These are phyloP conservation scores for Tuber aestivum DNA, from an alignment of 495 filamentous ascomycete genomes.

Conservation along the genomic window DNA sequence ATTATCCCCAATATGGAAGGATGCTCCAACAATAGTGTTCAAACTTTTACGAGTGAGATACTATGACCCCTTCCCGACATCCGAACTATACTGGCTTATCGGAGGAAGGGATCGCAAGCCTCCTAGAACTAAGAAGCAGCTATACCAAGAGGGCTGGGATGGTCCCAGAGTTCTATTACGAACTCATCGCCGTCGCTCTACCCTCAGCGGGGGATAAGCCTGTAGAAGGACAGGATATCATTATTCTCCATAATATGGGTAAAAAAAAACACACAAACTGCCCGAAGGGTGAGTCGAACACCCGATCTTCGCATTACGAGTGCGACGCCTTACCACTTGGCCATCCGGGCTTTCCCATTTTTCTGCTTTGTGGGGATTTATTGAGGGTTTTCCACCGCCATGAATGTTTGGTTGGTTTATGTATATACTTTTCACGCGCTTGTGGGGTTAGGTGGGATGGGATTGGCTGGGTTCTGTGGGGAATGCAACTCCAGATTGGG, in stretches of 20 bases:
- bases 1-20: no score
- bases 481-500: no score
- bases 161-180: background rate
- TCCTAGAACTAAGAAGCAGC: background rate
- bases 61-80: no score
- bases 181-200: background rate
- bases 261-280: conserved; percentile 11
- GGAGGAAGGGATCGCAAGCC: background rate
- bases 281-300: conserved; percentile 38
- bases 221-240: no score
- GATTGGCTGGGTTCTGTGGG: no score
- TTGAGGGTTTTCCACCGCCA: background rate
- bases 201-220: no score
- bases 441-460: no score
- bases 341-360: conserved; percentile 28
- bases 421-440: no score
- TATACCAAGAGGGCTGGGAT: background rate
- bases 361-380: background rate
- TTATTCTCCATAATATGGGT: no score
- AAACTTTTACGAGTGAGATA: background rate
- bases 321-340: conserved; percentile 42
- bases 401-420: no score
- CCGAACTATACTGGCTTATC: background rate
- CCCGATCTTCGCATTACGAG: conserved; percentile 41
- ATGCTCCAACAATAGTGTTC: no score